Evolutionary conservation across 805 yeast genomes (phyloP), one percentile per base, ranked within the genome.

Genomic region (Kodamaea kaohsiungensis): DNA sequence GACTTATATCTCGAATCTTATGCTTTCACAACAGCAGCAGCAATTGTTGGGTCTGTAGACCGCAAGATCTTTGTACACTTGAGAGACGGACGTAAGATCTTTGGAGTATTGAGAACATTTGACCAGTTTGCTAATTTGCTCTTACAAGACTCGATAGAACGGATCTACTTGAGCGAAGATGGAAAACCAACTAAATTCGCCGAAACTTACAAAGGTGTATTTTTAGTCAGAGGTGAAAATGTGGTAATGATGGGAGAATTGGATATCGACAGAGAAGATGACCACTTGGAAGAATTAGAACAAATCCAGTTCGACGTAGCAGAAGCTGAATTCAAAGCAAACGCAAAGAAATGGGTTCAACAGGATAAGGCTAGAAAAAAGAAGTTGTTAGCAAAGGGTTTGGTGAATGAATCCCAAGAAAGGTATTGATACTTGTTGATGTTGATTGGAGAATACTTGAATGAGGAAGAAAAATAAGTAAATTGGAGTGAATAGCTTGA

Each of bases 91-190:
- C 82, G 93, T 60, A 85, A 86, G 59, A 73, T 93, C 33, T 86
- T 89, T 66, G 99, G 99, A 15, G 88, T 92, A 19, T 77, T 95
- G 60, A 82, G 99, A 70, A 91, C 98, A 1, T 95, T 93, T 70
- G 99, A 95, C 73, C 98, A 93, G 71, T 95, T 87, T 69, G 92
- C 96, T 56, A 93, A 93, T 72, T 78, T 95, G 64, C 96, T 95
- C 40, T 77, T 95, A 58, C 98, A 95, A 71, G 96, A 92, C 67
- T 85, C 97, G 15, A 76, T 85, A 48, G 98, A 95, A 69, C 83
- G 97, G 69, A 83, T 91, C 62, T 89, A 89, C 66, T 76, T 87
- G 59, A 70, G 68, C 18, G 59, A 60, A 38, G 65, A 65, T 22
- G 54, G 48, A 25, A 33, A 39, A 15, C 69, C 69, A 2, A 75